Percentiles rank a stretch among this genome's conserved stretches.
These are phyloP conservation scores for Nicotiana knightiana DNA, from an alignment of 257 asterid genomes.

Conservation along the genomic window DNA sequence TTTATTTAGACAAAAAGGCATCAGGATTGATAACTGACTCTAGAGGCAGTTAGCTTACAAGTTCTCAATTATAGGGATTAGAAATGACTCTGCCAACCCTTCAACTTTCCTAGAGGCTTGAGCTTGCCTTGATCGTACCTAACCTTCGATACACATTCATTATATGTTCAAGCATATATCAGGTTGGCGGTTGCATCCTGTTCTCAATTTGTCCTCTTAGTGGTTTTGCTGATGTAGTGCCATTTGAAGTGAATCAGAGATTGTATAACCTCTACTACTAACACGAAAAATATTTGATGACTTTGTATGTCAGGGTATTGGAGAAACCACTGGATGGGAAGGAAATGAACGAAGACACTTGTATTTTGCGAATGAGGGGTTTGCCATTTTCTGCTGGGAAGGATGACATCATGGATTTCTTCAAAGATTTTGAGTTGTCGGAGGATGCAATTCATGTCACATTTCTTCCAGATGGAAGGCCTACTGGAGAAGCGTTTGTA, in stretches of 20 bases:
- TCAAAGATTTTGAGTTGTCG: slow-evolving; percentile 48
- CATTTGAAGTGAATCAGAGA: background rate
- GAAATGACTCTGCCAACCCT: background rate
- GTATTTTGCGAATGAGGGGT: slow-evolving; percentile 69
- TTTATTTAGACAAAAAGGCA: background rate
- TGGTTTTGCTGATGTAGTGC: background rate
- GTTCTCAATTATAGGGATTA: background rate
- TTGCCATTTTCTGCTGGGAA: slow-evolving; percentile 91
- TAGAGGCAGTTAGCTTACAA: background rate
- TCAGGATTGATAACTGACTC: background rate
- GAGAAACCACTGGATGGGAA: slow-evolving; percentile 50
- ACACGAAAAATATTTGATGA: background rate
- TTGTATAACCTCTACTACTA: background rate
- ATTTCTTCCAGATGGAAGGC: slow-evolving; percentile 57
- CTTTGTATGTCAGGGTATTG: slow-evolving; percentile 37
- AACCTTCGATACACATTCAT: background rate
- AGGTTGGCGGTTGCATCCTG: background rate
- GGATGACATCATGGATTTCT: slow-evolving; percentile 79
- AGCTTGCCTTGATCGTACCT: background rate
- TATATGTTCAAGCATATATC: background rate
- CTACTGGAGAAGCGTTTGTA: slow-evolving; percentile 92
- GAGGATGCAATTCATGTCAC: slow-evolving; percentile 65
- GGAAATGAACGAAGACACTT: slow-evolving; percentile 51
- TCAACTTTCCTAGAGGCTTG: background rate
- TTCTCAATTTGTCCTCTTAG: background rate